Percentiles rank a stretch among this genome's conserved stretches.
Conservation (phyloP, 2,329 filamentous ascomycete species). For the Beauveria brongniartii region DNA sequence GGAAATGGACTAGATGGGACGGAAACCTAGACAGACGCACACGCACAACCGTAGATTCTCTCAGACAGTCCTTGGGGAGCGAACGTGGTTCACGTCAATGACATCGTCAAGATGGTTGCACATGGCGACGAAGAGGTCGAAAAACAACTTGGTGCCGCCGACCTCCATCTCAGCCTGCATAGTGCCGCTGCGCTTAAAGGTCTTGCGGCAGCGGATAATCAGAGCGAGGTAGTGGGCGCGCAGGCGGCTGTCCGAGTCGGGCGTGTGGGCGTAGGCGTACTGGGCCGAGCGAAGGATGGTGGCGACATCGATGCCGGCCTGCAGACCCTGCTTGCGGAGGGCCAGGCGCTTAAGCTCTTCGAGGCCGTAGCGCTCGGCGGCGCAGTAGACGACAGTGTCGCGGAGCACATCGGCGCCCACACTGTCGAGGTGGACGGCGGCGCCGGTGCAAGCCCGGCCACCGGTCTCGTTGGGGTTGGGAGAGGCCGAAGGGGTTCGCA, state of each 20-base stretch:
- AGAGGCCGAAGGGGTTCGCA: constrained; percentile 37
- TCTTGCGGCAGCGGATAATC: constrained; percentile 94
- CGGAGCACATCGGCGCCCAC: constrained; percentile 71
- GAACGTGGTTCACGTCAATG: constrained; percentile 70
- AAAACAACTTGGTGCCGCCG: constrained; percentile 85
- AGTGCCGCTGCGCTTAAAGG: constrained; percentile 95
- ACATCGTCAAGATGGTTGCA: constrained; percentile 98
- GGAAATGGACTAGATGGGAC: background rate
- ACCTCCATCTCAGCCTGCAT: constrained; percentile 99
- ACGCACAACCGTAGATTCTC: constrained; percentile 2
- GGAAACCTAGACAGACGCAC: background rate
- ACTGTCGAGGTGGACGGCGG: constrained; percentile 62
- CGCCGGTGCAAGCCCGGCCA: constrained; percentile 28
- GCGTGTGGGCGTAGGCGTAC: constrained; percentile 93
- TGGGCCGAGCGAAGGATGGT: constrained; percentile 88
- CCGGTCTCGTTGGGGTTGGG: constrained; percentile 43
- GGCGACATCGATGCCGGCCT: constrained; percentile 84
- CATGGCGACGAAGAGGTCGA: constrained; percentile 96
- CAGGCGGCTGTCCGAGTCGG: constrained; percentile 83
- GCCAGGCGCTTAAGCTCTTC: constrained; percentile 87
- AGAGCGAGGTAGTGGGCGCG: constrained; percentile 95
- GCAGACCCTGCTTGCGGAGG: constrained; percentile 89
- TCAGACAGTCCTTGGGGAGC: constrained; percentile 51
- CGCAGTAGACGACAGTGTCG: constrained; percentile 92
- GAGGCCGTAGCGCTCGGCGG: constrained; percentile 82